These are phyloP conservation scores for Exophiala sp. DNA, from an alignment of 2,329 filamentous ascomycete species.

Conservation along the genomic window DNA sequence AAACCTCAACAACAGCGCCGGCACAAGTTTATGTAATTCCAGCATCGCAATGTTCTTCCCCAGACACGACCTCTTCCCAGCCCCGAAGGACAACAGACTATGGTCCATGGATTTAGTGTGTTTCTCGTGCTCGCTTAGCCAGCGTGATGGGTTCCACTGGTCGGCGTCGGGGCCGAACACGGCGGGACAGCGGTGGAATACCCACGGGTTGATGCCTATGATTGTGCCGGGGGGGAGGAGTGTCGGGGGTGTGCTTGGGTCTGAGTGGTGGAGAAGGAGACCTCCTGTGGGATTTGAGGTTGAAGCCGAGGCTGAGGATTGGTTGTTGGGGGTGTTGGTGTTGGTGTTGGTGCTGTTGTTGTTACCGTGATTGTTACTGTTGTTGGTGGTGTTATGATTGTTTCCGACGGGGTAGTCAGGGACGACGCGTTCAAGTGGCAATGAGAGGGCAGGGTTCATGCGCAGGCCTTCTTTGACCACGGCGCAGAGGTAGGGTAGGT, in stretches of 20 bases:
- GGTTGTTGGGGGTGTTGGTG: too few relatives aligned
- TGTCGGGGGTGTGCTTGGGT: constrained; percentile 11
- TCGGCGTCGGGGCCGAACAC: constrained; percentile 29
- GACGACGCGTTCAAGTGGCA: constrained; percentile 35
- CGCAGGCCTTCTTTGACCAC: constrained; percentile 37
- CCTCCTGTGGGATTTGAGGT: too few relatives aligned
- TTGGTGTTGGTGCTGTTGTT: neutral
- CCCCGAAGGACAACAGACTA: constrained; percentile 28
- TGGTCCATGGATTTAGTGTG: constrained; percentile 27
- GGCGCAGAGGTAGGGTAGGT: constrained; percentile 33
- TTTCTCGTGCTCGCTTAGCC: constrained; percentile 27
- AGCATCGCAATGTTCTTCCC: constrained; percentile 31
- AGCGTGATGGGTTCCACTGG: constrained; percentile 31
- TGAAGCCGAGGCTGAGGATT: too few relatives aligned
- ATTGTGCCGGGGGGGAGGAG: constrained; percentile 31
- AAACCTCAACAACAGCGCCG: constrained; percentile 25
- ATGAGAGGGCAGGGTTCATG: constrained; percentile 34
- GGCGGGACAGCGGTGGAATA: constrained; percentile 29
- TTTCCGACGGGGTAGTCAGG: constrained; percentile 30
- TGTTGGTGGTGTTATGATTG: neutral
- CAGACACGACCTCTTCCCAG: constrained; percentile 29
- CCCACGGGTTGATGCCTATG: constrained; percentile 34
- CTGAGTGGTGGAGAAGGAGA: constrained; percentile 30
- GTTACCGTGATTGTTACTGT: neutral
- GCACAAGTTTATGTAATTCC: constrained; percentile 29